phyloP scores from a whole-genome alignment of 2,329 filamentous ascomycete species.

The Sclerotiophoma versabilis region DNA sequence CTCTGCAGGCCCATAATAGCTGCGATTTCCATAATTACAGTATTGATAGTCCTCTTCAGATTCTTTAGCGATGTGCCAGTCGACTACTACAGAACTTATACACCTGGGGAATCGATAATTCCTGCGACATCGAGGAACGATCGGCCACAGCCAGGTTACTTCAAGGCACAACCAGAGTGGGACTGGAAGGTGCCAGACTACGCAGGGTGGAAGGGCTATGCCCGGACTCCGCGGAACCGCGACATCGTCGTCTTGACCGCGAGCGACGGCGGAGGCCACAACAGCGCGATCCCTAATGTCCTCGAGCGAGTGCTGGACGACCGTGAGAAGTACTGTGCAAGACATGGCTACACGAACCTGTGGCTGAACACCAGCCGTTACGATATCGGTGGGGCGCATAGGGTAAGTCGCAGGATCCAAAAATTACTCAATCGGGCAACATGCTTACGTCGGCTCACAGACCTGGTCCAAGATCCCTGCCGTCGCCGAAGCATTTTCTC shows the following conservation, averaged over 20 bases:
- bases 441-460: constrained; percentile 18
- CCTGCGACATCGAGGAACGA: constrained; percentile 30
- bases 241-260: constrained; percentile 51
- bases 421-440: not conserved
- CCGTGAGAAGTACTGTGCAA: constrained; percentile 46
- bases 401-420: constrained; percentile 30
- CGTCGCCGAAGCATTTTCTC: constrained; percentile 50
- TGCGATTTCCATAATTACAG: constrained; percentile 25
- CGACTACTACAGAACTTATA: constrained; percentile 37
- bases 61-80: constrained; percentile 37
- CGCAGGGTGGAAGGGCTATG: constrained; percentile 38
- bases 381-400: constrained; percentile 46
- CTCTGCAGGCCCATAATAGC: constrained; percentile 30
- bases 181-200: constrained; percentile 37
- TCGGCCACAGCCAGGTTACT: constrained; percentile 38
- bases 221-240: constrained; percentile 40
- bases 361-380: constrained; percentile 53
- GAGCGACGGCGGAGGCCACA: constrained; percentile 52
- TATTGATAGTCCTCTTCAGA: constrained; percentile 32
- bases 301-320: constrained; percentile 45
- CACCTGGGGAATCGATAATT: constrained; percentile 24
- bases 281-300: constrained; percentile 50
- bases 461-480: constrained; percentile 53
- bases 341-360: constrained; percentile 49
- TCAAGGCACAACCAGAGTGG: constrained; percentile 44